Conservation (phyloP, 2,329 filamentous ascomycete genomes). For the Neobulgaria alba region DNA sequence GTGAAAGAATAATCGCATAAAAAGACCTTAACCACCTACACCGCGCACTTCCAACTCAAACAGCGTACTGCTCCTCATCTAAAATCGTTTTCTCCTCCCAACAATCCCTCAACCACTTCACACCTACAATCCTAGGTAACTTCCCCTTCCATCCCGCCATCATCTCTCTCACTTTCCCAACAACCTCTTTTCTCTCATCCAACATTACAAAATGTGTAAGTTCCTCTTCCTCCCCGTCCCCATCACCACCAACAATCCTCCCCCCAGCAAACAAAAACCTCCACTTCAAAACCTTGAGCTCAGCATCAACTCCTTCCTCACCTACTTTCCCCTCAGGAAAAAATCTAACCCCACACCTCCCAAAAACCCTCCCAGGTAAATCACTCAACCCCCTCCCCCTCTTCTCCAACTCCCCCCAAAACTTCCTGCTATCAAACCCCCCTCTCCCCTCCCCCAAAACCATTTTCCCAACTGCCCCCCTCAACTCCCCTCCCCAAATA, state of each 20-base stretch:
- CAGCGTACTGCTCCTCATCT: conserved; percentile 61
- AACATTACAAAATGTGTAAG: conserved; percentile 68
- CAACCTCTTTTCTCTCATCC: conserved; percentile 33
- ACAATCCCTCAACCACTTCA: conserved; percentile 68
- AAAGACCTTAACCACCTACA: too few species aligned
- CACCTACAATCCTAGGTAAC: conserved; percentile 61
- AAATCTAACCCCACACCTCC: conserved; percentile 33
- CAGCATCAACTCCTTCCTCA: conserved; percentile 22
- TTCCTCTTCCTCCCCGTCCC: conserved; percentile 38
- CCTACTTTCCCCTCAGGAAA: conserved; percentile 30
- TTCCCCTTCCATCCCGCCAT: conserved; percentile 36
- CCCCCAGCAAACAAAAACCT: conserved; percentile 65
- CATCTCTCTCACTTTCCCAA: conserved; percentile 30
- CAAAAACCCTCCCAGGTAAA: conserved; percentile 45
- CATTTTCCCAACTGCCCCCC: conserved; percentile 40
- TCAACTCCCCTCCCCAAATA: conserved; percentile 54
- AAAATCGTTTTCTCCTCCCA: conserved; percentile 72
- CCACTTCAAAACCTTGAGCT: conserved; percentile 40
- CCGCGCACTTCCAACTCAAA: too few species aligned
- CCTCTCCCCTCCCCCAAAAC: conserved; percentile 35
- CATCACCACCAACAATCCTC: conserved; percentile 39
- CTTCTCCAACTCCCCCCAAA: conserved; percentile 47
- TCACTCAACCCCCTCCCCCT: conserved; percentile 44
- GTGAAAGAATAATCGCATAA: too few species aligned
- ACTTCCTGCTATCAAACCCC: conserved; percentile 37